Percentiles rank a stretch among this genome's conserved stretches.
These are phyloP conservation scores for Stachybotrys chlorohalonatus DNA, from an alignment of 2,329 filamentous ascomycete species.

Conservation along the genomic window DNA sequence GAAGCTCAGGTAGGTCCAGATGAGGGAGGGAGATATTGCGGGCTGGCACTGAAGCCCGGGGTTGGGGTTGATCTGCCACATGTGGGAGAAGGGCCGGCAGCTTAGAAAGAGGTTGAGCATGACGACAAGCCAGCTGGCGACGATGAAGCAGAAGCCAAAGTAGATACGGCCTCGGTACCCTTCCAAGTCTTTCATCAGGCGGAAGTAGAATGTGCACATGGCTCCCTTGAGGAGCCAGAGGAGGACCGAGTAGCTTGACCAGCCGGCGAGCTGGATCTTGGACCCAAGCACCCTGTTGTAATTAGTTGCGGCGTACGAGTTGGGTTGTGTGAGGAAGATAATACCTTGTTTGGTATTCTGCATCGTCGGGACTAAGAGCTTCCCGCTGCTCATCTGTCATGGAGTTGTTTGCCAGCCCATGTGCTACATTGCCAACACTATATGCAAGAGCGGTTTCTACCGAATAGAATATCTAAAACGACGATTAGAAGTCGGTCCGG, in stretches of 20 bases:
- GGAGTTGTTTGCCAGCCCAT: conserved; percentile 46
- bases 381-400: conserved; percentile 43
- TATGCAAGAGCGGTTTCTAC: conserved; percentile 43
- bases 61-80: conserved; percentile 52
- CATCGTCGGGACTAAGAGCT: conserved; percentile 29
- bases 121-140: conserved; percentile 37
- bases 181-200: conserved; percentile 37
- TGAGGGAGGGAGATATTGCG: conserved; percentile 38
- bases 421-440: conserved; percentile 35
- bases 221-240: conserved; percentile 49
- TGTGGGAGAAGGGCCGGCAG: conserved; percentile 42
- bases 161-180: conserved; percentile 34
- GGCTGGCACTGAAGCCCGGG: conserved; percentile 42
- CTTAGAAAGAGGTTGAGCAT: conserved; percentile 40
- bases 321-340: neutral
- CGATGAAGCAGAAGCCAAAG: conserved; percentile 40
- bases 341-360: conserved; percentile 33
- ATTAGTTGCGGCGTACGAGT: neutral
- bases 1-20: conserved; percentile 40
- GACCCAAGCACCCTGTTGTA: conserved; percentile 38
- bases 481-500: neutral
- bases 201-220: conserved; percentile 46
- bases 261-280: conserved; percentile 47
- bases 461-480: conserved; percentile 38
- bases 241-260: conserved; percentile 43